Evolutionary conservation across 2,329 filamentous ascomycete species (phyloP).

Genomic region (Penicillium sclerotigenum): DNA sequence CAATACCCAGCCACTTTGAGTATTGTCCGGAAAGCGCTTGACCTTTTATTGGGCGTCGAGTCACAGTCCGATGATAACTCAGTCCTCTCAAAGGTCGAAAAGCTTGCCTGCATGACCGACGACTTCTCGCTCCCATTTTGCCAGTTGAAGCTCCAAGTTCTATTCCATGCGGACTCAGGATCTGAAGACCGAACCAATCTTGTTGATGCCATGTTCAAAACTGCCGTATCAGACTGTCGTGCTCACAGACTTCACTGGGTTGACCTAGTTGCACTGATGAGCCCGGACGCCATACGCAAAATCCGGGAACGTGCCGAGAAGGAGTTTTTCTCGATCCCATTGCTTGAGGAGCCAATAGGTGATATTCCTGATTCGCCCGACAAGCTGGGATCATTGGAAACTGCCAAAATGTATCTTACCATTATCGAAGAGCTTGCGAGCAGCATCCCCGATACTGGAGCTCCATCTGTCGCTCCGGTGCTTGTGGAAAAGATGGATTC

Average conservation of each 20-base stretch:
- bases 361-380: slow-evolving; percentile 7
- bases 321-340: slow-evolving; percentile 37
- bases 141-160: slow-evolving; percentile 42
- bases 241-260: slow-evolving; percentile 38
- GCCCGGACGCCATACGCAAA: slow-evolving; percentile 38
- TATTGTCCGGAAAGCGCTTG: slow-evolving; percentile 32
- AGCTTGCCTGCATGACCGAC: slow-evolving; percentile 37
- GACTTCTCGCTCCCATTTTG: slow-evolving; percentile 45
- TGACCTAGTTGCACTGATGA: slow-evolving; percentile 40
- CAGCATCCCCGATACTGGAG: slow-evolving; percentile 36
- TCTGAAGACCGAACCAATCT: slow-evolving; percentile 31
- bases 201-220: slow-evolving; percentile 42
- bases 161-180: slow-evolving; percentile 34
- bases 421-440: slow-evolving; percentile 41
- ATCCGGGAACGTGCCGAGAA: slow-evolving; percentile 43
- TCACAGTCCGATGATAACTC: slow-evolving; percentile 16
- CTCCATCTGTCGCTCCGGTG: slow-evolving; percentile 30
- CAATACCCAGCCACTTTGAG: slow-evolving; percentile 27
- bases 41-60: slow-evolving; percentile 32
- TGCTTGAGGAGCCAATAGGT: slow-evolving; percentile 28
- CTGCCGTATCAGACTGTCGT: slow-evolving; percentile 36
- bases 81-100: slow-evolving; percentile 33
- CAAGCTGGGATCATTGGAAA: slow-evolving; percentile 26
- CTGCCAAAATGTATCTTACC: slow-evolving; percentile 37
- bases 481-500: slow-evolving; percentile 43